Base-by-base conservation (phyloP, 176 grass and related monocot genomes). In the Lolium rigidum region DNA sequence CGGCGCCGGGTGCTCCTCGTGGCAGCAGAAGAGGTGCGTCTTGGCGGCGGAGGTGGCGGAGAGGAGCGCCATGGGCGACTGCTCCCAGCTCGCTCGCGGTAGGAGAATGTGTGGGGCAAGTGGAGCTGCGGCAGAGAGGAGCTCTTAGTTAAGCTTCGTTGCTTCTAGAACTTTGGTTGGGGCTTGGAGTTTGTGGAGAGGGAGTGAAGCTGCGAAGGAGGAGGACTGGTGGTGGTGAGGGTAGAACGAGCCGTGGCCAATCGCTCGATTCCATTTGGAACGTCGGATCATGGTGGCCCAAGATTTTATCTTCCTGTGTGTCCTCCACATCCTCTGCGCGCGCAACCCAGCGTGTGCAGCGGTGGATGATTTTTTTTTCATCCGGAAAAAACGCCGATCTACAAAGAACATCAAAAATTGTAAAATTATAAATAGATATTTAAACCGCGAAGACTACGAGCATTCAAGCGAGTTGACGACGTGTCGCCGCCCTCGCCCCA, bases 281-380 rank as follows among this genome's bases (percentile, higher is more conserved):
- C 26, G 66, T 20, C 57, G 47, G 86, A 80, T 89, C 63, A 31
- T 46, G 39, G 50, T 60, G 74, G 81, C 82, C 50, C 67, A 41
- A 85, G 89, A 87, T 91, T 84, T 80, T 84, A 91, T 91, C 85
- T 59, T 75, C n/a, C 26, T 28, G 26, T 80, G 50, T 67, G 77
- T 70, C 52, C 78, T 82, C 68, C 0, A 5, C 74, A 77, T 84
- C 87, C 71, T 86, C 84, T 78, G 43, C 22, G 69, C 47, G 9
- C 46, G 16, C 15, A 21, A 17, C 18, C 1, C 10, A 25, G 37
- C 16, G 37, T n/a, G 35, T 65, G 73, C 59, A 54, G 17, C 16
- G 15, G 16, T 69, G 10, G 44, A 46, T 46, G 44, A 46, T 46
- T 28, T 28, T 28, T 28, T 28, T 28, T 28, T 28, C 4, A 43